phyloP scores from a whole-genome alignment of 1,139 yeast species.

The Yamadazyma dendronema region DNA sequence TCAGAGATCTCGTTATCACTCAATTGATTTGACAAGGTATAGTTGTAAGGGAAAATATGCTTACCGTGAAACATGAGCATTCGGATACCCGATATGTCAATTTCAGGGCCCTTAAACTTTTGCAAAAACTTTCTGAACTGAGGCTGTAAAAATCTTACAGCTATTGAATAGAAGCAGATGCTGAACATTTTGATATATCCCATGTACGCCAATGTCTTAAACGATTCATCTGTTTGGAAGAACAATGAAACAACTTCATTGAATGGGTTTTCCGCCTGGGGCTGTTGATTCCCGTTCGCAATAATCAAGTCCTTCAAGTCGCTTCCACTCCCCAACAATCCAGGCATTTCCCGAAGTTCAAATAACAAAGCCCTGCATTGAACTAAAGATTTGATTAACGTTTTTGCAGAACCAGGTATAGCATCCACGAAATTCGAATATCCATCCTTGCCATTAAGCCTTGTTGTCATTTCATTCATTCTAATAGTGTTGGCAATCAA shows the following conservation, averaged over 20 bases:
- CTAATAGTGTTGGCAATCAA: constrained; percentile 56
- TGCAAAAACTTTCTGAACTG: not conserved
- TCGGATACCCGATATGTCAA: not conserved
- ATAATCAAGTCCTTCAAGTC: constrained; percentile 19
- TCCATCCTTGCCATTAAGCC: constrained; percentile 39
- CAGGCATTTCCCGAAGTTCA: constrained; percentile 17
- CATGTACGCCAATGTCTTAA: constrained; percentile 28
- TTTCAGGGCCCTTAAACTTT: not conserved
- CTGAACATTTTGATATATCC: constrained; percentile 31
- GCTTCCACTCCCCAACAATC: constrained; percentile 14
- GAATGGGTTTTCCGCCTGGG: constrained; percentile 33
- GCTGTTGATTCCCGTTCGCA: constrained; percentile 8
- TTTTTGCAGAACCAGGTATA: constrained; percentile 32
- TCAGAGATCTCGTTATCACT: not conserved
- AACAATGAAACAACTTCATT: constrained; percentile 38
- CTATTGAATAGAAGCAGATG: constrained; percentile 21
- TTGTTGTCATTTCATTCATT: constrained; percentile 53
- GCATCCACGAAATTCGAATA: constrained; percentile 33
- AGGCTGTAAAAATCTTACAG: constrained; percentile 6
- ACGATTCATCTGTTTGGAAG: constrained; percentile 47
- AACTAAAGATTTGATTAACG: constrained; percentile 37
- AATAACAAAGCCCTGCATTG: constrained; percentile 26
- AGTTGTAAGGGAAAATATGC: not conserved
- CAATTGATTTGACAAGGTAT: not conserved
- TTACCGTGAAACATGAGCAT: not conserved